Conservation (phyloP, 2,329 filamentous ascomycete species). For the Trichothecium sympodiale region DNA sequence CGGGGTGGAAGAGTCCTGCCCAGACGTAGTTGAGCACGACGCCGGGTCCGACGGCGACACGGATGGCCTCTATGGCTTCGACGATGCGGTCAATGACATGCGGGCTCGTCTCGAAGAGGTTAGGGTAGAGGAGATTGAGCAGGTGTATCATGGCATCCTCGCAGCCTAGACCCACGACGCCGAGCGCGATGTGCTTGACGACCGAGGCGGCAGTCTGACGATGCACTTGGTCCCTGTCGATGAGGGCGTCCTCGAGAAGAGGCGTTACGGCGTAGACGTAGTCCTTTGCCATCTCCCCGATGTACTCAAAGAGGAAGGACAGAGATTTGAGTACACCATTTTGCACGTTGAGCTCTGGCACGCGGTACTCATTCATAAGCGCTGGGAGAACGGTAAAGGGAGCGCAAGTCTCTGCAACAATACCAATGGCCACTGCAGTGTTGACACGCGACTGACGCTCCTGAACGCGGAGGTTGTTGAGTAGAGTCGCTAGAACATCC, state of each 20-base stretch:
- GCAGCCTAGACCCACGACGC: conserved; percentile 93
- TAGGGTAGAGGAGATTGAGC: conserved; percentile 90
- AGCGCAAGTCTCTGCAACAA: conserved; percentile 95
- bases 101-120: conserved; percentile 93
- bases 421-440: conserved; percentile 95
- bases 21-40: conserved; percentile 96
- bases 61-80: conserved; percentile 91
- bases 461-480: conserved; percentile 94
- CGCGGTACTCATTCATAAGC: conserved; percentile 98
- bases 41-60: conserved; percentile 85
- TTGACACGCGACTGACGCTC: conserved; percentile 97
- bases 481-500: conserved; percentile 86
- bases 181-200: conserved; percentile 94
- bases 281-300: conserved; percentile 98
- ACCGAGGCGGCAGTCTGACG: conserved; percentile 92
- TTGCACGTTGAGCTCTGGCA: conserved; percentile 96
- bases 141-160: conserved; percentile 98
- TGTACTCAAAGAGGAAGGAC: conserved; percentile 97
- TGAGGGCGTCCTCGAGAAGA: conserved; percentile 88
- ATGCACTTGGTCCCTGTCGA: conserved; percentile 96
- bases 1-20: conserved; percentile 95
- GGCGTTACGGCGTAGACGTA: conserved; percentile 98
- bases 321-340: conserved; percentile 96
- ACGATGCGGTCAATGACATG: conserved; percentile 98
- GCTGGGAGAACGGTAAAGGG: conserved; percentile 98